Percentiles rank a stretch among this genome's conserved stretches.
Evolutionary conservation across 2,329 filamentous ascomycete genomes (phyloP).

Genomic region (Fusarium sp.): DNA sequence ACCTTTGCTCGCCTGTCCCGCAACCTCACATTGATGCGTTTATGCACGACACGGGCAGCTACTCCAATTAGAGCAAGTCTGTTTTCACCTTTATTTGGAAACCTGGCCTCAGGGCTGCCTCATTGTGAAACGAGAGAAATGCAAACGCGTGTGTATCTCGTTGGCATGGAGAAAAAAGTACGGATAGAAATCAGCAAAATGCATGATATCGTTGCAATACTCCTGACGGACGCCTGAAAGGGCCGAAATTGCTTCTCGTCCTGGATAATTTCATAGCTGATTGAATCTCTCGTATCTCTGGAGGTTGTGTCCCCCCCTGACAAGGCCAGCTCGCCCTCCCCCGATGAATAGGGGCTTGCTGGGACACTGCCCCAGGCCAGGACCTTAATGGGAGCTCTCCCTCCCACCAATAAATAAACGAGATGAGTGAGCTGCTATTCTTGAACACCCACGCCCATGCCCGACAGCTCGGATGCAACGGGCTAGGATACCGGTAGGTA

Average conservation of each 20-base stretch:
- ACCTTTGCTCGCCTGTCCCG: not conserved
- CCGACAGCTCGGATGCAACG: constrained; percentile 36
- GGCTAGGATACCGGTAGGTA: constrained; percentile 17
- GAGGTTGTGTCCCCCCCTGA: constrained; percentile 22
- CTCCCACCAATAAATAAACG: constrained; percentile 39
- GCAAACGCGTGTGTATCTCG: not conserved
- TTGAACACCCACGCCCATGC: constrained; percentile 33
- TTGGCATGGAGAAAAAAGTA: not conserved
- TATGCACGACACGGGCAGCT: not conserved
- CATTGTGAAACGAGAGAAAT: not conserved
- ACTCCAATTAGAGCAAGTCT: not conserved
- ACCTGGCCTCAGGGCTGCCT: not conserved
- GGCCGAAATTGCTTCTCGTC: constrained; percentile 39
- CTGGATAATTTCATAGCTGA: constrained; percentile 37
- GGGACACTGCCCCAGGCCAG: constrained; percentile 14
- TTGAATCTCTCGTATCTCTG: constrained; percentile 26
- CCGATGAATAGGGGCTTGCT: not conserved
- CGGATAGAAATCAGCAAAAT: not conserved
- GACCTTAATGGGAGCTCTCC: constrained; percentile 20
- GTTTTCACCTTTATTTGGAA: not conserved
- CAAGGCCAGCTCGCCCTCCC: constrained; percentile 15
- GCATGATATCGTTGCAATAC: constrained; percentile 11
- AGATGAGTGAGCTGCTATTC: constrained; percentile 31
- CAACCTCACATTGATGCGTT: not conserved
- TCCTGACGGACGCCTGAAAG: constrained; percentile 26